Base-by-base conservation (phyloP, 2,329 filamentous ascomycete genomes). In the Penicillium olsonii region DNA sequence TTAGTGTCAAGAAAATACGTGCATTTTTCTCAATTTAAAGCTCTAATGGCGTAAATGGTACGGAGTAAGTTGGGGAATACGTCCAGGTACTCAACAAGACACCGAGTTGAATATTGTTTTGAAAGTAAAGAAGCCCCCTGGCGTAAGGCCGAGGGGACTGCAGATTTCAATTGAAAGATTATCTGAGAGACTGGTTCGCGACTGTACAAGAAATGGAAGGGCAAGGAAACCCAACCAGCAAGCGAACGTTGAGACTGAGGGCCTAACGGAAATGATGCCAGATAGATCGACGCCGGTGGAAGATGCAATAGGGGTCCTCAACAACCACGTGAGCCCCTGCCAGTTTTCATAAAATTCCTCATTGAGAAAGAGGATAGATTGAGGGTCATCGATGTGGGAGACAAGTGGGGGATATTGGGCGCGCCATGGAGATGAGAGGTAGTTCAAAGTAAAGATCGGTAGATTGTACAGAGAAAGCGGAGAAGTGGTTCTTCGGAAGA, bases 341-440 rank as follows among this genome's bases (percentile, higher is more conserved):
- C 50, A 19, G 38, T 18, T 53, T 33, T 48, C 37, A 47, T 42
- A 35, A 40, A 45, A 50, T 50, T 37, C 35, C 35, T 41, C 17
- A 22, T 26, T 18, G 24, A 29, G 17, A 18, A 37, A n/a, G 24
- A 17, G 34, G 38, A 33, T 39, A 27, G 37, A 20, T 35, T 38
- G 14, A 26, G 44, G 33, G 33, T 35, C 38, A 50, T 47, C 38
- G 42, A 42, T 24, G 47, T 55, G 33, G 53, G 54, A 63, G 42
- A 50, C 35, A 31, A 45, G 45, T 50, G 22, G 42, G 47, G 47
- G 7, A 50, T 50, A 45, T 45, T 50, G 45, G 45, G 29, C 17
- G 47, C 47, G 47, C 42, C 47, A 40, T 55, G 56, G 50, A 56
- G 60, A 48, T 45, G 22, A 40, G 37, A 49, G 18, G 22, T 18